A percentile compares a stretch with the other conserved stretches of the same genome.
These are phyloP conservation scores for Salix exigua DNA, from an alignment of 345 rosid genomes.

Conservation along the genomic window DNA sequence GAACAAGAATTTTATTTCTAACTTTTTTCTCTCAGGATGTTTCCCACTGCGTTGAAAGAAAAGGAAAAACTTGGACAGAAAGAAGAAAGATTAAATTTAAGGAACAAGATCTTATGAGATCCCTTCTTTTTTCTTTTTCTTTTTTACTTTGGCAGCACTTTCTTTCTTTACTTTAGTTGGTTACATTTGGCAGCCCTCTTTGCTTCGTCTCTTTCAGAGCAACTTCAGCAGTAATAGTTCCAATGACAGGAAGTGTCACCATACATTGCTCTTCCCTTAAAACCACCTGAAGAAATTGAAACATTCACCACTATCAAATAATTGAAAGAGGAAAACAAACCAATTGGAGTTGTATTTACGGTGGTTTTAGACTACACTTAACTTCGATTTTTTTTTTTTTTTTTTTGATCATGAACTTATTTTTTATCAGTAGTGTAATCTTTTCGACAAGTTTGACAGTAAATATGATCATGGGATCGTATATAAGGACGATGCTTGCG, in stretches of 20 bases:
- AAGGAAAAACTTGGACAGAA: slow-evolving; percentile 11
- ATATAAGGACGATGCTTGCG: too few species aligned
- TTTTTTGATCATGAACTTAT: too few species aligned
- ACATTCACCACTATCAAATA: neutral
- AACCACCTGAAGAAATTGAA: slow-evolving; percentile 41
- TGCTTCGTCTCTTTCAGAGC: slow-evolving; percentile 13
- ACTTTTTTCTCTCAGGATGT: slow-evolving; percentile 29
- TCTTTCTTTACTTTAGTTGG: neutral
- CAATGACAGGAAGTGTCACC: slow-evolving; percentile 14
- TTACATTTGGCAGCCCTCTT: neutral
- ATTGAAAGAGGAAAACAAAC: too few species aligned
- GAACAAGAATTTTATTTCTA: slow-evolving; percentile 33
- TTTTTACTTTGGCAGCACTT: neutral
- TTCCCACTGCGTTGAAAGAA: slow-evolving; percentile 38
- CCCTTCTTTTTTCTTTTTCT: slow-evolving; percentile 15
- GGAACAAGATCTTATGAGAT: slow-evolving; percentile 26
- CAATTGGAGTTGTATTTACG: neutral
- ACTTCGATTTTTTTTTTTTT: too few species aligned
- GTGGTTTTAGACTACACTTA: too few species aligned
- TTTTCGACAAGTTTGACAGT: too few species aligned
- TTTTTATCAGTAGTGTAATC: too few species aligned
- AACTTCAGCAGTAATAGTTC: slow-evolving; percentile 9
- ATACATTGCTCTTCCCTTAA: slow-evolving; percentile 23
- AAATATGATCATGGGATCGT: too few species aligned
- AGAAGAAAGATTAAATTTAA: neutral